Base-by-base conservation (phyloP, 257 asterid genomes). In the Catharanthus roseus region DNA sequence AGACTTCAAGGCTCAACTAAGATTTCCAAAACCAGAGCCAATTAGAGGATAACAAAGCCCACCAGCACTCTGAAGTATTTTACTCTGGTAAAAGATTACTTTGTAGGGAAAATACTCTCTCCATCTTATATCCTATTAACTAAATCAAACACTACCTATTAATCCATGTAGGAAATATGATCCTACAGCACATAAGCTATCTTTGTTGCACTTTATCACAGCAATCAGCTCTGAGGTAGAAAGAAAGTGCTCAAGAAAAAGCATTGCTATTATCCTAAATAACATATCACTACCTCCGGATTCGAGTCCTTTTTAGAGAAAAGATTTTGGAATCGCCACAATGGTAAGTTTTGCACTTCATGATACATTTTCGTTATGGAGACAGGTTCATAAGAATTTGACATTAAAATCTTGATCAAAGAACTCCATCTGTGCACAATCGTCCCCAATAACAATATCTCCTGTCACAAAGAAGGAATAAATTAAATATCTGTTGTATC, bases 371-470 rank as follows among this genome's bases (percentile, higher is more conserved):
- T 86, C 64, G 85, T 78, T 68, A 83, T 65, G 72, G 83, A 75
- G 77, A 72, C 79, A 65, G 83, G 31, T 73, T 83, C 84, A 45
- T 75, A 72, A 51, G 87, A 78, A 80, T 80, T 81, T 66, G 87
- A 82, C 84, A 86, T 81, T 58, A 86, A 54, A 51, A 74, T 87
- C 63, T 86, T 87, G 61, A 89, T 80, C 57, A 85, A 62, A 72
- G 68, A 19, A 70, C 70, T 86, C 97, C 97, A 89, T 84, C 76
- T 89, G 75, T 79, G 72, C 49, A 80, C 89, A 73, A 77, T 74
- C 58, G 82, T 82, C 74, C 96, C 96, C 61, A 86, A 79, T 73
- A 89, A 84, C 80, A 84, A 69, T 71, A 91, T 88, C 77, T 91
- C 97, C 97, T 89, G 86, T 42, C 62, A 77, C 31, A 54, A 50